Evolutionary conservation across 1,284 basidiomycete genomes (phyloP), one percentile per base, ranked within the genome.

Genomic region (Rhodotorula sp.): DNA sequence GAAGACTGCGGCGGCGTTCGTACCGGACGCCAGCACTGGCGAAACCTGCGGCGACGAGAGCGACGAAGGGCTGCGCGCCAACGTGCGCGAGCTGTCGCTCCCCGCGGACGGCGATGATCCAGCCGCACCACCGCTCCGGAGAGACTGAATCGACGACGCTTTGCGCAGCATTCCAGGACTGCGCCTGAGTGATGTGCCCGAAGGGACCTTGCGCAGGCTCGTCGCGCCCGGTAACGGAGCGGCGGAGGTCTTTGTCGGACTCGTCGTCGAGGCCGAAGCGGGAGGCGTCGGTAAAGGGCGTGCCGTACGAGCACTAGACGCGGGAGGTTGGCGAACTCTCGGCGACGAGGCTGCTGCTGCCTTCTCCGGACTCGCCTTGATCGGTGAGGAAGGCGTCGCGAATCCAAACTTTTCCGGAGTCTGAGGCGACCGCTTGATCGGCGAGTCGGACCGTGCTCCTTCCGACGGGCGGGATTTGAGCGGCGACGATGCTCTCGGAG

Each of bases 391-490:
- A 0, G 72, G 72, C 5, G 74, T 74, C 1, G 74, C 74, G 43
- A 71, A 76, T 16, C 47, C 72, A 51, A 74, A 74, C 47, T 47
- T 68, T n/a, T 72, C 71, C 18, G 66, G 57, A 54, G 64, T 65
- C 23, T 31, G 43, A 14, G 60, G 29, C 20, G 61, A 54, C 18
- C 65, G 65, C 21, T 62, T 26, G 26, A 65, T 14, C 18, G 56
- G 46, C 31, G 64, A 56, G 21, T 21, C 12, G 12, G 51, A n/a
- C 8, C 51, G 43, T 20, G 2, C 26, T 29, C 26, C 54, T 52
- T 34, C 58, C 57, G n/a, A 20, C 34, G 56, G 26, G 48, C 29
- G 31, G 5, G 58, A n/a, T 31, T 70, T 70, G 67, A 66, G 52
- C 1, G 70, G 64, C 3, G 67, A 63, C 1, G 64, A 48, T 1